Base-by-base conservation (phyloP, 352 stramenopile species). In the Globisporangium splendens region DNA sequence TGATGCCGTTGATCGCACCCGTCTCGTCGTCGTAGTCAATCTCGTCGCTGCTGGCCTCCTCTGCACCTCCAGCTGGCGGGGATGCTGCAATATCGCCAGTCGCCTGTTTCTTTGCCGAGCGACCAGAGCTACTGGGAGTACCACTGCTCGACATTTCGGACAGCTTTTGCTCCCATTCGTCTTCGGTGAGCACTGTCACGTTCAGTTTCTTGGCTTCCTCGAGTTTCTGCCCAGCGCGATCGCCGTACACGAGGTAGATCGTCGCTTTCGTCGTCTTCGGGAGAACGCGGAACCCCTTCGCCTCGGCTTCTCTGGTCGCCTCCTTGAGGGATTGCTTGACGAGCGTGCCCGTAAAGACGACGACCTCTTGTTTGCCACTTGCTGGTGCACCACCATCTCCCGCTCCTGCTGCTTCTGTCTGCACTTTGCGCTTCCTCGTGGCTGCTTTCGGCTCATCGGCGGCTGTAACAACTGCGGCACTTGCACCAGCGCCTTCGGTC, bases 21-120 rank as follows among this genome's bases (percentile, higher is more conserved):
- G 69, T 84, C 35, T 58, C 64, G 28, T 82, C 66, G 31, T 86
- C 73, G 46, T 75, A 83, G 14, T 62, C 66, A 33, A 65, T 33
- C 0, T 70, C 58, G 21, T 24, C 65, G 24, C 52, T 49, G 13
- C 47, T 48, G 11, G 15, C 35, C 11, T 38, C 28, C n/a, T 56
- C 18, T n/a, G 50, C 39, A 7, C 8, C 10, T n/a, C 21, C 24
- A 14, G 41, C 15, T 13, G 43, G 47, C 39, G 21, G 1, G n/a
- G 31, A n/a, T 12, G 39, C 8, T 5, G 13, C 7, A 44, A 8
- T 18, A 44, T 18, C 39, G 28, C 28, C 28, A 35, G 38, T 50
- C 2, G 50, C 48, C 12, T 66, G 38, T 22, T 65, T 67, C 49
- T 68, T 63, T 65, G 41, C 56, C 18, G 24, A 42, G 14, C 54